These are phyloP conservation scores for Monosporascus sp. DNA, from an alignment of 2,329 filamentous ascomycete species.

Conservation along the genomic window DNA sequence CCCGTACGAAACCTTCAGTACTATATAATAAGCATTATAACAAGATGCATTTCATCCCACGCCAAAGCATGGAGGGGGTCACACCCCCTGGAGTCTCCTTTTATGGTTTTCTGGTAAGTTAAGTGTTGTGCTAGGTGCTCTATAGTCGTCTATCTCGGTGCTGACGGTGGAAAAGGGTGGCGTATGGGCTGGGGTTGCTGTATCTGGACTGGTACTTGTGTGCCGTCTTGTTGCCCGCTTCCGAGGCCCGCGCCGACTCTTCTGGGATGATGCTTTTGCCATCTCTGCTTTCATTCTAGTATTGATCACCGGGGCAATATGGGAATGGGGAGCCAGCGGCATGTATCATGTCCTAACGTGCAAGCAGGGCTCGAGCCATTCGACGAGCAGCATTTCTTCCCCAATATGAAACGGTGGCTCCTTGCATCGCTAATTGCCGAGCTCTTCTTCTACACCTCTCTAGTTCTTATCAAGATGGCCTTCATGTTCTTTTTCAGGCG, in stretches of 20 bases:
- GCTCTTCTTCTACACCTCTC: constrained; percentile 3
- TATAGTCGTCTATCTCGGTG: too few relatives aligned
- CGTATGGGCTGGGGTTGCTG: not conserved
- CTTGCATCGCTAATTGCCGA: not conserved
- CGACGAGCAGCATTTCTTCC: not conserved
- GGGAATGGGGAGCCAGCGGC: not conserved
- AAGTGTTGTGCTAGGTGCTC: too few relatives aligned
- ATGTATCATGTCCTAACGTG: constrained; percentile 1
- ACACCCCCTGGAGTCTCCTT: too few relatives aligned
- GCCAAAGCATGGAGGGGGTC: too few relatives aligned
- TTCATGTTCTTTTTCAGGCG: constrained; percentile 7
- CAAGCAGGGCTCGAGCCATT: not conserved
- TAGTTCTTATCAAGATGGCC: constrained; percentile 3
- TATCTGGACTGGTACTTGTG: not conserved
- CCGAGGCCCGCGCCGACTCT: not conserved
- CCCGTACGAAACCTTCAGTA: too few relatives aligned
- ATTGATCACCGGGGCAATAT: not conserved
- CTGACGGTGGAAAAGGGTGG: too few relatives aligned
- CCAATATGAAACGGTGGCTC: not conserved
- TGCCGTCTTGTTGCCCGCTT: constrained; percentile 1
- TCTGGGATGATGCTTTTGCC: constrained; percentile 1
- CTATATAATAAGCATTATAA: too few relatives aligned
- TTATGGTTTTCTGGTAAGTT: too few relatives aligned
- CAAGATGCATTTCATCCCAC: too few relatives aligned
- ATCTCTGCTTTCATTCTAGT: not conserved